Base-by-base conservation (phyloP, 1,139 yeast species). In the Taphrina communis region DNA sequence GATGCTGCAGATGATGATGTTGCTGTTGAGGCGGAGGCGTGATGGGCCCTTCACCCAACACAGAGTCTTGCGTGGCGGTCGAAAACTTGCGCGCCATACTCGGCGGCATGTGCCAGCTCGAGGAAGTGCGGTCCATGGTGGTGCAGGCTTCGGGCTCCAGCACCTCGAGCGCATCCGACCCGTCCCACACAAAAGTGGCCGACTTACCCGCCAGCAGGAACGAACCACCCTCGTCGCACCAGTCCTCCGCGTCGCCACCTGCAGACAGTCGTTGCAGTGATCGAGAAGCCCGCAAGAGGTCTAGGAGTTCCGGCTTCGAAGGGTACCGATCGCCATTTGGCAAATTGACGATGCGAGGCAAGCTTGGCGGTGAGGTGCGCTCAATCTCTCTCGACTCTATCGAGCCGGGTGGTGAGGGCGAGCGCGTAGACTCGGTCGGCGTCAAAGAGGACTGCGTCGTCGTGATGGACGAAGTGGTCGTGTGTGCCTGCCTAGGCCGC, bases 251-350 rank as follows among this genome's bases (percentile, higher is more conserved):
- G 31, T 25, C 31, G 17, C 36, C 53, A 6, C 62, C 62, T 11
- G 62, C 53, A 6, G 53, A 42, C 17, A 63, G 35, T 21, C 55
- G 42, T 39, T 63, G 67, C 42, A 63, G 56, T 2, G 67, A 63
- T 14, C 67, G 39, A 25, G 67, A 55, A n/a, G 67, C 67, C 11
- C 61, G 67, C 14, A 63, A 38, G 14, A 63, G 55, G 36, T 63
- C 67, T 11, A 63, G 55, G 42, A 63, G 51, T 48, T 63, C 67
- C 31, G 48, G 35, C 38, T 63, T 53, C 38, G 67, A 63, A 9
- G 61, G 67, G 46, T 44, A 58, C 21, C 31, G 35, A 36, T 36
- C 53, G 31, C 35, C 42, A 21, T 42, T 44, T 25, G 51, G 42
- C 42, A 58, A 39, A 25, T 44, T n/a, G 39, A 58, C 53, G 53